A percentile compares a stretch with the other conserved stretches of the same genome.
Evolutionary conservation across 2,329 filamentous ascomycete genomes (phyloP).

Genomic region (Aspergillus carbonarius): DNA sequence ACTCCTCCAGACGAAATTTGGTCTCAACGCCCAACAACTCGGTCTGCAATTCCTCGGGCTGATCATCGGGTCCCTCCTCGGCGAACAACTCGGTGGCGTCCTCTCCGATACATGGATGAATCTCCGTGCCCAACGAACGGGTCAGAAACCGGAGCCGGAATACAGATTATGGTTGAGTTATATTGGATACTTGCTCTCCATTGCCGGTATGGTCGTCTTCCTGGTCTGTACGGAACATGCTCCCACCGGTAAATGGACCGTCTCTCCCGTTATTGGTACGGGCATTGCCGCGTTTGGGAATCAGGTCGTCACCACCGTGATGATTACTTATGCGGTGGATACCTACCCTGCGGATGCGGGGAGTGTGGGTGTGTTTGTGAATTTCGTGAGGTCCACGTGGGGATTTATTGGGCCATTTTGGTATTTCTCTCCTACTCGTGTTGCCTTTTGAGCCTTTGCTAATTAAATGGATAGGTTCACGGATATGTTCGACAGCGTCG

Average conservation of each 20-base stretch:
- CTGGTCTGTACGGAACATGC: conserved; percentile 53
- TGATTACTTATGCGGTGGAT: conserved; percentile 61
- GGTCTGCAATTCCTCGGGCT: conserved; percentile 60
- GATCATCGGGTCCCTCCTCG: conserved; percentile 58
- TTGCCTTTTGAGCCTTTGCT: too few relatives aligned
- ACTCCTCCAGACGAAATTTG: conserved; percentile 56
- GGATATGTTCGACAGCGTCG: conserved; percentile 34
- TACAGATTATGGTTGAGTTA: conserved; percentile 60
- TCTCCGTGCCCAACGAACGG: conserved; percentile 27
- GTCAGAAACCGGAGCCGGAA: conserved; percentile 49
- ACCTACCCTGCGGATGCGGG: conserved; percentile 55
- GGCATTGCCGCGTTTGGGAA: conserved; percentile 57
- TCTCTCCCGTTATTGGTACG: conserved; percentile 57
- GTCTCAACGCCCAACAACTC: conserved; percentile 57
- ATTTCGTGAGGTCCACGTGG: conserved; percentile 49
- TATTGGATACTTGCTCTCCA: conserved; percentile 51
- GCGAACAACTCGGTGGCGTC: conserved; percentile 59
- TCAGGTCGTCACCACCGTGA: conserved; percentile 61
- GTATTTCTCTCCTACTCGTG: conserved; percentile 21
- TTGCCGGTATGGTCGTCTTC: conserved; percentile 58
- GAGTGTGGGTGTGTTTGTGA: conserved; percentile 60
- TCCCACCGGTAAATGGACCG: conserved; percentile 48
- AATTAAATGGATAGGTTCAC: conserved; percentile 23
- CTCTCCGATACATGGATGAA: conserved; percentile 59
- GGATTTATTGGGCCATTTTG: conserved; percentile 39